Percentiles rank a stretch among this genome's conserved stretches.
phyloP scores from a whole-genome alignment of 306 rosid genomes.

The Dalbergia oliveri region DNA sequence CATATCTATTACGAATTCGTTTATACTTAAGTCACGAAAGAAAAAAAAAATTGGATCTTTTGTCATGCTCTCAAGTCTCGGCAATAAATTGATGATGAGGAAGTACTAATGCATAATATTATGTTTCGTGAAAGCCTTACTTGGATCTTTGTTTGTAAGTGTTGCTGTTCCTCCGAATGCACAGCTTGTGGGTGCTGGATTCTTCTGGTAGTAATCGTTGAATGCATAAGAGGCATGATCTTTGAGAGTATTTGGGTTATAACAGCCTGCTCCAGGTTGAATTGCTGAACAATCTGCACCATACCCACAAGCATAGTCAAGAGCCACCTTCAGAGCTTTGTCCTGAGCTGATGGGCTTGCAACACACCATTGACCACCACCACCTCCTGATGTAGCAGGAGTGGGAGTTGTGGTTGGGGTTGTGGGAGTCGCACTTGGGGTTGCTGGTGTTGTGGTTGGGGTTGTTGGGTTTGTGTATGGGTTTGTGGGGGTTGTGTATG shows the following conservation, averaged over 20 bases:
- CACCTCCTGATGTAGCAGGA: slow-evolving; percentile 59
- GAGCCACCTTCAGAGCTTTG: slow-evolving; percentile 88
- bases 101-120: background rate
- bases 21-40: background rate
- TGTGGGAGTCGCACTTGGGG: slow-evolving; percentile 41
- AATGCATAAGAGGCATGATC: slow-evolving; percentile 98
- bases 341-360: slow-evolving; percentile 81
- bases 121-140: slow-evolving; percentile 59
- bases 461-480: background rate
- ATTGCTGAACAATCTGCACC: slow-evolving; percentile 90
- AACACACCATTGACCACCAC: slow-evolving; percentile 79
- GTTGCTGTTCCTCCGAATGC: slow-evolving; percentile 91
- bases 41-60: background rate
- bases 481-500: slow-evolving; percentile 35
- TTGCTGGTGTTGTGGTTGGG: background rate
- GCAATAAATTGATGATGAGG: slow-evolving; percentile 8
- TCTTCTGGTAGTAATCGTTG: slow-evolving; percentile 88
- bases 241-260: slow-evolving; percentile 74
- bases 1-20: background rate
- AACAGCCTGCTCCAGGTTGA: slow-evolving; percentile 80
- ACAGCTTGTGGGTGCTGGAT: slow-evolving; percentile 93
- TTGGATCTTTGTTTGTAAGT: slow-evolving; percentile 80
- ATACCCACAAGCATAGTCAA: slow-evolving; percentile 98
- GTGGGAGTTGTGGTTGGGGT: slow-evolving; percentile 45
- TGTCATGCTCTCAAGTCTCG: background rate